phyloP scores from a whole-genome alignment of 768 basidiomycete species.

The Podaxis sp. region DNA sequence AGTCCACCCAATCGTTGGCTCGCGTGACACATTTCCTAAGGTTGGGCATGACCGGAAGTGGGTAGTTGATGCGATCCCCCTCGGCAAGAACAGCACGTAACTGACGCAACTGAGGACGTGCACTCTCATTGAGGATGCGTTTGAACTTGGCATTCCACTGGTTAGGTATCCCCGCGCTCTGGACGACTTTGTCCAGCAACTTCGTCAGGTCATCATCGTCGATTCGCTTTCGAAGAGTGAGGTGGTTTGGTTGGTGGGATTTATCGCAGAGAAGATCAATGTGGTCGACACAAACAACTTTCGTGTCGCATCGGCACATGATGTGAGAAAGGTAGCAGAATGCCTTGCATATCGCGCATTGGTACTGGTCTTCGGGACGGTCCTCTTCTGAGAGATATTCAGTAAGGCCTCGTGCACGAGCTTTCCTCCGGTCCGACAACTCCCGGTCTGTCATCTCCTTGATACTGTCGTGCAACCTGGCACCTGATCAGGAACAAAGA shows the following conservation, averaged over 20 bases:
- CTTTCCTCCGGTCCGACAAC: constrained; percentile 58
- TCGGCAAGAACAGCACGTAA: constrained; percentile 84
- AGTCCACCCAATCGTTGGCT: constrained; percentile 88
- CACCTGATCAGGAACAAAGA: constrained; percentile 9
- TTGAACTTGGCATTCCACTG: constrained; percentile 74
- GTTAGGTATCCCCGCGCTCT: constrained; percentile 70
- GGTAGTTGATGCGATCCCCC: constrained; percentile 81
- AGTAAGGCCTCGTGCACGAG: constrained; percentile 56
- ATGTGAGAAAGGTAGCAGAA: constrained; percentile 96
- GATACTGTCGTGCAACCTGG: constrained; percentile 81
- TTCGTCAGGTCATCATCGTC: constrained; percentile 76
- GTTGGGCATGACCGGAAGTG: constrained; percentile 65
- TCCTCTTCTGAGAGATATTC: constrained; percentile 80
- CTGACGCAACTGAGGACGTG: constrained; percentile 70
- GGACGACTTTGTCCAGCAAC: constrained; percentile 60
- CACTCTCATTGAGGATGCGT: constrained; percentile 63
- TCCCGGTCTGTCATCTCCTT: constrained; percentile 90
- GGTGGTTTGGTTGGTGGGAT: constrained; percentile 36
- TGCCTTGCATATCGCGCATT: constrained; percentile 88
- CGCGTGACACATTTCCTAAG: constrained; percentile 78
- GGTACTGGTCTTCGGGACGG: constrained; percentile 90
- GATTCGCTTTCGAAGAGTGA: constrained; percentile 75
- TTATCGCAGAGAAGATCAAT: constrained; percentile 69
- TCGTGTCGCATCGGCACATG: constrained; percentile 73
- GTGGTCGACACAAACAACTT: constrained; percentile 87